A percentile compares a stretch with the other conserved stretches of the same genome.
Conservation (phyloP, 129 eudicot species). For the Tagetes patula region DNA sequence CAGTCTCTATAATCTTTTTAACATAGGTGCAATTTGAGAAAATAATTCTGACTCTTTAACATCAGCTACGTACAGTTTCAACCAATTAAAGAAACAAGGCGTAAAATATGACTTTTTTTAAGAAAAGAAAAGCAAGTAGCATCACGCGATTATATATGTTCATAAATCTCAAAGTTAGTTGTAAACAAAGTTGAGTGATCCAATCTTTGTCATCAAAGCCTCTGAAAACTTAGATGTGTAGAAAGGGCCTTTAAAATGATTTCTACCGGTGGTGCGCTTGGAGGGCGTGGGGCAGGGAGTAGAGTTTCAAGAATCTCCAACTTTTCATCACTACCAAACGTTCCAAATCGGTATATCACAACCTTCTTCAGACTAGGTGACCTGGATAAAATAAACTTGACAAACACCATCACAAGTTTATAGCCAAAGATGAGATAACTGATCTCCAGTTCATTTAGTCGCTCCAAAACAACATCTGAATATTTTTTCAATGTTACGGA, state of each 20-base stretch:
- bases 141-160: background rate
- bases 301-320: background rate
- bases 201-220: background rate
- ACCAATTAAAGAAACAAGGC: too few species aligned
- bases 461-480: conserved; percentile 13
- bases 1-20: too few species aligned
- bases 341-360: background rate
- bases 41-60: too few species aligned
- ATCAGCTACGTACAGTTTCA: too few species aligned
- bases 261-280: background rate
- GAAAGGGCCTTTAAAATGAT: background rate
- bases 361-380: conserved; percentile 17
- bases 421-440: background rate
- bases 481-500: background rate
- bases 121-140: background rate
- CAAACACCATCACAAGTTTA: conserved; percentile 17
- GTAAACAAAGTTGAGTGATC: conserved; percentile 3
- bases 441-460: conserved; percentile 13
- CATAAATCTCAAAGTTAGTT: background rate
- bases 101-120: too few species aligned
- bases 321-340: background rate
- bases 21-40: too few species aligned
- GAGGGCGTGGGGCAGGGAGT: background rate
- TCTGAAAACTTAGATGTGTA: background rate
- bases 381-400: conserved; percentile 17